These are phyloP conservation scores for Amaranthus hypochondriacus DNA, from an alignment of 148 eudicot genomes.

Conservation along the genomic window DNA sequence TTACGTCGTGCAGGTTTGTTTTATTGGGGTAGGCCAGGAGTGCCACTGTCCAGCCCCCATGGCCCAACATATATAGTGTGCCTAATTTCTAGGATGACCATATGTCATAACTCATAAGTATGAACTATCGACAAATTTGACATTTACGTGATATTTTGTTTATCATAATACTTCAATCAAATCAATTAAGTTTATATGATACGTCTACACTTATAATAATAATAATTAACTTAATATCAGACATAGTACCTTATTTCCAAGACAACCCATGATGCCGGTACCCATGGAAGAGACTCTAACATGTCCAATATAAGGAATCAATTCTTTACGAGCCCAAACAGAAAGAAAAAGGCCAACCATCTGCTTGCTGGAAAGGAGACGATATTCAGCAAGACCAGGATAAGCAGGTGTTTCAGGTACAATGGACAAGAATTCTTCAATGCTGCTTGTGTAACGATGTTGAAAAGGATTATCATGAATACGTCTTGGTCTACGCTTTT, in stretches of 20 bases:
- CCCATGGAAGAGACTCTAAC: conserved; percentile 69
- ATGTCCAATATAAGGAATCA: conserved; percentile 69
- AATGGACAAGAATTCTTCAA: conserved; percentile 30
- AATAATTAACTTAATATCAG: too few species aligned
- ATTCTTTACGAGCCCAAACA: conserved; percentile 64
- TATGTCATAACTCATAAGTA: too few species aligned
- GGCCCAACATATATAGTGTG: too few species aligned
- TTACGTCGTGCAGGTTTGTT: too few species aligned
- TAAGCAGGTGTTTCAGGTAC: conserved; percentile 24
- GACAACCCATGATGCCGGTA: conserved; percentile 84
- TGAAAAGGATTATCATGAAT: conserved; percentile 33
- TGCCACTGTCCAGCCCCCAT: too few species aligned
- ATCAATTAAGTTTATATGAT: too few species aligned
- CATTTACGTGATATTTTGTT: too few species aligned
- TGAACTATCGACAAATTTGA: too few species aligned
- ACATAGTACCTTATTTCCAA: conserved; percentile 74
- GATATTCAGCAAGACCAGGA: conserved; percentile 33
- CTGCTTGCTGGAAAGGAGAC: conserved; percentile 73
- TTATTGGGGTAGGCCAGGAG: too few species aligned
- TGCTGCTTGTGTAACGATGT: conserved; percentile 19
- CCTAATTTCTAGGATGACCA: too few species aligned
- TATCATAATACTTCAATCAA: too few species aligned
- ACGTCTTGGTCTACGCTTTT: conserved; percentile 37
- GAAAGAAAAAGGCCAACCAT: conserved; percentile 92
- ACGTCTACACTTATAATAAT: too few species aligned